Conservation (phyloP, 768 basidiomycete species). For the Coprinopsis sp. region DNA sequence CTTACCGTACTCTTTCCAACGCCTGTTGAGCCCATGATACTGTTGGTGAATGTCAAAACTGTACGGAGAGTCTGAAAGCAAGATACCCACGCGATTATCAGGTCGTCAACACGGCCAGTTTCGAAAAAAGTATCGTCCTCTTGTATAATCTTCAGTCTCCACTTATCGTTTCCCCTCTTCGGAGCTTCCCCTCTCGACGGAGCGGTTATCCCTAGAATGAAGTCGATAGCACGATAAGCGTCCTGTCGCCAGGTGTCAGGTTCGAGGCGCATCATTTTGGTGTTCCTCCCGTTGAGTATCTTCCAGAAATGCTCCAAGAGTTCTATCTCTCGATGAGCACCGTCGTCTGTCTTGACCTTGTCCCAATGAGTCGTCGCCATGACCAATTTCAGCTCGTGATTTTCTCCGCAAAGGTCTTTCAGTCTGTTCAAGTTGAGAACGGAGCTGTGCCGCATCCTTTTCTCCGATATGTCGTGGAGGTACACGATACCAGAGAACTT, state of each 20-base stretch:
- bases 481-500: slow-evolving; percentile 34
- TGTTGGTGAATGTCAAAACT: neutral
- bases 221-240: neutral
- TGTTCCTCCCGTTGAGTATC: slow-evolving; percentile 18
- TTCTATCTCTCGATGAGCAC: slow-evolving; percentile 33
- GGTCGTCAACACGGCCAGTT: neutral
- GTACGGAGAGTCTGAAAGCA: no score
- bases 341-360: slow-evolving; percentile 25
- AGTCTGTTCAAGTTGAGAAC: slow-evolving; percentile 42
- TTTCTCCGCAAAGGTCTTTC: slow-evolving; percentile 41
- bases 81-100: neutral
- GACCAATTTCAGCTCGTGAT: slow-evolving; percentile 38
- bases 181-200: neutral
- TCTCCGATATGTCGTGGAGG: slow-evolving; percentile 39
- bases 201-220: neutral
- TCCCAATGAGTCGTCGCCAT: slow-evolving; percentile 51
- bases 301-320: slow-evolving; percentile 38
- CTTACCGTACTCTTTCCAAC: slow-evolving; percentile 17
- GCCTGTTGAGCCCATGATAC: slow-evolving; percentile 22
- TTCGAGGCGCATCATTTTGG: neutral
- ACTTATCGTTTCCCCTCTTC: neutral
- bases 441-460: slow-evolving; percentile 37
- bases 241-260: neutral
- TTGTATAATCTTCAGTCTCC: neutral
- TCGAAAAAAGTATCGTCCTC: neutral